These are phyloP conservation scores for Ascocoryne sarcoides DNA, from an alignment of 2,329 filamentous ascomycete species.

Conservation along the genomic window DNA sequence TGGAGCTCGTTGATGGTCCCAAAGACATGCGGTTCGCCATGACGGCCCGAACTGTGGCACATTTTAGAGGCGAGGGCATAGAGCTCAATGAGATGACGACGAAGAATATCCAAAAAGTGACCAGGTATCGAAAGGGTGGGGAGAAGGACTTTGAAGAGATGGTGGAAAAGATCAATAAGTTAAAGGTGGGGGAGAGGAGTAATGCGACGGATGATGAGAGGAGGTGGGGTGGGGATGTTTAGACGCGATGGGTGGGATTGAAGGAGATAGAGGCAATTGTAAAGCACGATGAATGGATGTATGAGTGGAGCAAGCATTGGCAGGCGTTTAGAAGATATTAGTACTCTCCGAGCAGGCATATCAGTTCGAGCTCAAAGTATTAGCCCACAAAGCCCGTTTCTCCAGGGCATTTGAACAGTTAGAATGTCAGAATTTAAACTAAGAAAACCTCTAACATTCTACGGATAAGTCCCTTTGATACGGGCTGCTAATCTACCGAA, in stretches of 20 bases:
- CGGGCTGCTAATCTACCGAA: too few relatives aligned
- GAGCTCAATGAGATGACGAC: conserved; percentile 61
- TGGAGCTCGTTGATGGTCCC: conserved; percentile 91
- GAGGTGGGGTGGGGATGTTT: conserved; percentile 13
- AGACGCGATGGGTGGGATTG: neutral
- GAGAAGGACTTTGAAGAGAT: conserved; percentile 58
- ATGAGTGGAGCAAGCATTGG: too few relatives aligned
- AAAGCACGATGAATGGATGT: neutral
- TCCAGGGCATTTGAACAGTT: too few relatives aligned
- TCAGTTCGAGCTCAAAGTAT: too few relatives aligned
- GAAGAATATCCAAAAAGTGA: conserved; percentile 77
- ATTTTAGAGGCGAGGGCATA: conserved; percentile 46
- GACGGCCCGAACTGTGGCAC: conserved; percentile 76
- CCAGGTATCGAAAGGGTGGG: conserved; percentile 60
- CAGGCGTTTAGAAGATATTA: too few relatives aligned
- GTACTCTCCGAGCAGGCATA: too few relatives aligned
- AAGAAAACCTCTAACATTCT: too few relatives aligned
- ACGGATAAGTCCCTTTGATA: too few relatives aligned
- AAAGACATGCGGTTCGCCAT: conserved; percentile 91
- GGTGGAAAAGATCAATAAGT: conserved; percentile 37
- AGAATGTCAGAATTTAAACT: too few relatives aligned
- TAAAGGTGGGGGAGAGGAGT: conserved; percentile 28
- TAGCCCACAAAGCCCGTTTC: too few relatives aligned
- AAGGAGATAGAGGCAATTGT: neutral
- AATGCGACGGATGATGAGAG: conserved; percentile 21